Conservation (phyloP, 1,284 basidiomycete genomes). For the Blastosporella zonata region DNA sequence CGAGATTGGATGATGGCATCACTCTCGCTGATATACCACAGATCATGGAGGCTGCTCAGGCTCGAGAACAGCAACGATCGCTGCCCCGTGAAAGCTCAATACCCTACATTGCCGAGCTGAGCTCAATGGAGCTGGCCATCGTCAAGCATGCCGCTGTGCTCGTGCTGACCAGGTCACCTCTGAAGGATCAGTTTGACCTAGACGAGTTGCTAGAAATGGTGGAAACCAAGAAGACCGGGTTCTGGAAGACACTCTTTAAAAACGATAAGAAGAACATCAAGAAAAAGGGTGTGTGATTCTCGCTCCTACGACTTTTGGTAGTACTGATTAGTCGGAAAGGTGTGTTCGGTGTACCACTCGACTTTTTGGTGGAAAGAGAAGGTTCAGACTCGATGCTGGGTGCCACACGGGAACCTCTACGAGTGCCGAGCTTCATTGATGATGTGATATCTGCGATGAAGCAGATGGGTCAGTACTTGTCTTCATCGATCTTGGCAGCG, state of each 20-base stretch:
- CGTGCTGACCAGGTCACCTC: constrained; percentile 70
- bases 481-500: constrained; percentile 1
- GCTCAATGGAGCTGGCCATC: constrained; percentile 82
- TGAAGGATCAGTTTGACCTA: constrained; percentile 82
- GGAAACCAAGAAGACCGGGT: constrained; percentile 90
- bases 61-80: constrained; percentile 79
- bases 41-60: constrained; percentile 88
- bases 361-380: constrained; percentile 92
- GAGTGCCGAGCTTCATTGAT: constrained; percentile 96
- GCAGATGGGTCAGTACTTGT: constrained; percentile 84
- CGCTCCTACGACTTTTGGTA: not conserved
- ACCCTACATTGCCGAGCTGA: constrained; percentile 84
- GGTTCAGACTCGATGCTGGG: constrained; percentile 93
- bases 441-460: constrained; percentile 98
- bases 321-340: constrained; percentile 34
- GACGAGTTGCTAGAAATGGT: constrained; percentile 95
- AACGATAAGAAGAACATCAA: constrained; percentile 87
- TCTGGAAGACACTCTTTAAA: constrained; percentile 98
- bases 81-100: constrained; percentile 72
- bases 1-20: constrained; percentile 70
- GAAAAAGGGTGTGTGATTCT: constrained; percentile 73
- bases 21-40: constrained; percentile 97
- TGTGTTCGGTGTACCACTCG: constrained; percentile 91
- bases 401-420: constrained; percentile 79
- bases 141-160: constrained; percentile 92